Evolutionary conservation across 768 basidiomycete genomes (phyloP).

Genomic region (Lactifluus subvellereus): DNA sequence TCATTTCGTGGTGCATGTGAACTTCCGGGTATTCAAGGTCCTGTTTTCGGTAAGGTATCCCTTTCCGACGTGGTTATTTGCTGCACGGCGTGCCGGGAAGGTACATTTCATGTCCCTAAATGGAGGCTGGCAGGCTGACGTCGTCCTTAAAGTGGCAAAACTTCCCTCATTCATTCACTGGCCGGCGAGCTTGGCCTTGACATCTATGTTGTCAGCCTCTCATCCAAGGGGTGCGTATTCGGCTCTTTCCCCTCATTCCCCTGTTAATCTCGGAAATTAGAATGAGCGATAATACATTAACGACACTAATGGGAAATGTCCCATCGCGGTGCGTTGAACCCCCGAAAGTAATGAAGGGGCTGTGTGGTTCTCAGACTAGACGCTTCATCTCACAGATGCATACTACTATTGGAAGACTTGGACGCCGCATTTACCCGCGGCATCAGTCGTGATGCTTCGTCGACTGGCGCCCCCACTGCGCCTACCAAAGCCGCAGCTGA

Average conservation of each 20-base stretch:
- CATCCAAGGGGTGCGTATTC: conserved; percentile 67
- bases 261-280: conserved; percentile 35
- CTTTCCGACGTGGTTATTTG: conserved; percentile 84
- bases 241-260: conserved; percentile 6
- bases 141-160: conserved; percentile 58
- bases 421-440: conserved; percentile 87
- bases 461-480: conserved; percentile 65
- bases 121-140: conserved; percentile 14
- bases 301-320: conserved; percentile 81
- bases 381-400: conserved; percentile 50
- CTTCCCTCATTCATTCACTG: conserved; percentile 76
- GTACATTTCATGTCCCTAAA: conserved; percentile 33
- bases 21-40: not conserved
- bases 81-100: conserved; percentile 83
- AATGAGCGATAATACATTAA: conserved; percentile 86
- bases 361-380: conserved; percentile 22
- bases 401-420: conserved; percentile 90
- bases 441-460: conserved; percentile 72
- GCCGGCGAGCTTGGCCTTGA: conserved; percentile 83
- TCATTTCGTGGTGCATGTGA: not conserved
- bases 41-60: conserved; percentile 52
- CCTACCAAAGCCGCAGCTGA: conserved; percentile 33
- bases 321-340: conserved; percentile 56
- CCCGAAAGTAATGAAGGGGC: conserved; percentile 4
- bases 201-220: conserved; percentile 87